Evolutionary conservation across 2,329 filamentous ascomycete genomes (phyloP), one percentile per base, ranked within the genome.

Genomic region (Xylariaceae sp.): DNA sequence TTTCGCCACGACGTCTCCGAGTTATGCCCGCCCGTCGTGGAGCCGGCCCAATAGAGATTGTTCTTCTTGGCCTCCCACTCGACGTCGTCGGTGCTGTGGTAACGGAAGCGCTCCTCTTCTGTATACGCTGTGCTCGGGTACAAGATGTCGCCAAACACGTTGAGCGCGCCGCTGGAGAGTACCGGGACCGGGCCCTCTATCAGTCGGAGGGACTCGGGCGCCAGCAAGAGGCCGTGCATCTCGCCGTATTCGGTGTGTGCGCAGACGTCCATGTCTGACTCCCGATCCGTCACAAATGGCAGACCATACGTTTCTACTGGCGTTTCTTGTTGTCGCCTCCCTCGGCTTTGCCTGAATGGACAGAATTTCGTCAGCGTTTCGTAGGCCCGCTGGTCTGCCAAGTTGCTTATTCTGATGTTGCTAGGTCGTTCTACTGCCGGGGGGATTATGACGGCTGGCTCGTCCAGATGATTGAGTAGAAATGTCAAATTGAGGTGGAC

Each of bases 31-130:
- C 80, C 81, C 0, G 80, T 82, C 0, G 73, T 80, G 0, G 76
- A 80, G 0, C 81, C 81, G 0, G 76, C 74, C 81, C 81, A 84
- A 63, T 83, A 84, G 0, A 83, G 62, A 2, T 73, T 74, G 37
- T 77, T 74, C 1, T 59, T 60, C 60, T 84, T 85, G 4, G 69
- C 46, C 0, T 75, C 65, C 79, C 80, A 84, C 0, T 67, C 62
- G 0, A 73, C 40, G 54, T 82, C 80, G 2, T 68, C 46, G 0
- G 55, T 32, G 0, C 67, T 62, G 2, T 73, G 64, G 59, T 81
- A 82, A 3, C 61, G 56, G 32, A 76, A 73, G 42, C 73, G 67
- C 1, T 66, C 12, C 55, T 73, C n/a, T 54, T 73, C 68, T n/a
- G 72, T 61, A 56, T 82, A 82, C 1, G 74, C 74, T 0, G 79